These are phyloP conservation scores for Physcomitrium patens DNA, from an alignment of 225 moss, liverwort and hornwort genomes.

Conservation along the genomic window DNA sequence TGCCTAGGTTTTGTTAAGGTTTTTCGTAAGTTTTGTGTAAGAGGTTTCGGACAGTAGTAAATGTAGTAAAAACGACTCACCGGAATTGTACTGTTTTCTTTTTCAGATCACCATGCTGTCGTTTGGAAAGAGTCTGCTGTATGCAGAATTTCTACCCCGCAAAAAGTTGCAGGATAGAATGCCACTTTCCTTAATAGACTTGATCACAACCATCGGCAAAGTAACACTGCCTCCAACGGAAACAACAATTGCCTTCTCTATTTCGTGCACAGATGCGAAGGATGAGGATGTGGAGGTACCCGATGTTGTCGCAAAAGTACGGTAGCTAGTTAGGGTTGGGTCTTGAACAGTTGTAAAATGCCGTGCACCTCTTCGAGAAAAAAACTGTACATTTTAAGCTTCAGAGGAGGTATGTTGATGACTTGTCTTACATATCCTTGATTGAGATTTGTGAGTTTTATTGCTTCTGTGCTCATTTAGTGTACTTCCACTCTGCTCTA, in stretches of 20 bases:
- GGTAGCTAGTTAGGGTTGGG: constrained; percentile 46
- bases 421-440: constrained; percentile 34
- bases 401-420: constrained; percentile 42
- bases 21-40: neutral
- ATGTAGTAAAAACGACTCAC: constrained; percentile 6
- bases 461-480: neutral
- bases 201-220: constrained; percentile 81
- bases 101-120: constrained; percentile 95
- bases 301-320: constrained; percentile 85
- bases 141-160: constrained; percentile 89
- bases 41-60: too few species aligned
- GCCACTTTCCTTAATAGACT: constrained; percentile 80
- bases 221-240: constrained; percentile 88
- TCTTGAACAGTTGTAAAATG: constrained; percentile 50
- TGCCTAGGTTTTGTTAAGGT: neutral
- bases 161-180: constrained; percentile 95
- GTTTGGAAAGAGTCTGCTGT: constrained; percentile 89
- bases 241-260: constrained; percentile 72
- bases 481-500: too few species aligned
- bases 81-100: constrained; percentile 12
- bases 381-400: constrained; percentile 59
- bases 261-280: constrained; percentile 91
- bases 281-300: constrained; percentile 92
- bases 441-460: constrained; percentile 24
- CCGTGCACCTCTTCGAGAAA: constrained; percentile 43